Percentiles rank a stretch among this genome's conserved stretches.
phyloP scores from a whole-genome alignment of 306 rosid genomes.

The Bauhinia variegata region DNA sequence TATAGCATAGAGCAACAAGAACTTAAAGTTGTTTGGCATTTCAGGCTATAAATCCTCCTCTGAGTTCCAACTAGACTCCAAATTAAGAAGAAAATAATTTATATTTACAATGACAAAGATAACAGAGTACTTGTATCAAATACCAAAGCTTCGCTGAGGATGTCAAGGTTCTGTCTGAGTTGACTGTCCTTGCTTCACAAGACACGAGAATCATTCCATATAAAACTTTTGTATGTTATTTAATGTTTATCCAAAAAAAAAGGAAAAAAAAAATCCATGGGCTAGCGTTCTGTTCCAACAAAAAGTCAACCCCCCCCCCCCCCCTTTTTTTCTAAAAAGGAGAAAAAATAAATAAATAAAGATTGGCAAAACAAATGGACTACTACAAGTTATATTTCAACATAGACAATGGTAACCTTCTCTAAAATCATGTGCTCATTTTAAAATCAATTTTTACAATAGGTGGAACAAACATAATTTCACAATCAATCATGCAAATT shows the following conservation, averaged over 20 bases:
- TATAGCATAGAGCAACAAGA: constrained; percentile 2
- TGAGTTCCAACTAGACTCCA: background rate
- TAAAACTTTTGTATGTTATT: background rate
- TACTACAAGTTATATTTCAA: background rate
- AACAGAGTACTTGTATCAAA: no score
- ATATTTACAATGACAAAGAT: no score
- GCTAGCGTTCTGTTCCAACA: constrained; percentile 18
- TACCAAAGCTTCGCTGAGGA: no score
- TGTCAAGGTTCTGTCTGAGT: no score
- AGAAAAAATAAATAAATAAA: background rate
- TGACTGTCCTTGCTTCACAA: background rate
- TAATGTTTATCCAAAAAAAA: no score
- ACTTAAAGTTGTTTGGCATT: background rate
- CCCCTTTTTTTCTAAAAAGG: no score
- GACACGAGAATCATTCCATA: background rate
- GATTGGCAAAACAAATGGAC: background rate
- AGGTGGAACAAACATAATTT: background rate
- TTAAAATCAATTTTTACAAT: background rate
- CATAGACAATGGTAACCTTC: constrained; percentile 6
- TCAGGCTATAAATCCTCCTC: constrained; percentile 22
- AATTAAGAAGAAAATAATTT: background rate
- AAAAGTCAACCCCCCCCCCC: background rate
- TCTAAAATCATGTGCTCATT: constrained; percentile 2
- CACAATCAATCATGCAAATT: no score
- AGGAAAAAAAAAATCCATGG: background rate